These are phyloP conservation scores for Vitis amurensis DNA, from an alignment of 164 flowering plant species.

Conservation along the genomic window DNA sequence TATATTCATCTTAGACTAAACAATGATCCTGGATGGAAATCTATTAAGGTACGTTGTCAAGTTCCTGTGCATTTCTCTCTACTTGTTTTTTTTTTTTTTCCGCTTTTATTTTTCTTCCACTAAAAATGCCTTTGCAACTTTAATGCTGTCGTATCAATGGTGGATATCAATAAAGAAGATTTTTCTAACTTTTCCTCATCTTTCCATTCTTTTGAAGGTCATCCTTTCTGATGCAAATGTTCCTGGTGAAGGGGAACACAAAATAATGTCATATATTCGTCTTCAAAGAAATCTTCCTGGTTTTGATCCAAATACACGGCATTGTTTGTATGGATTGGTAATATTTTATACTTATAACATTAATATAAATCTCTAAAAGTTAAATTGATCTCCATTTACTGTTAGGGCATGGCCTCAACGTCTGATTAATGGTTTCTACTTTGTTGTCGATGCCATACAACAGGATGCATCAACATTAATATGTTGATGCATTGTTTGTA, in stretches of 20 bases:
- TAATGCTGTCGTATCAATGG: background rate
- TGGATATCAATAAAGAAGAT: background rate
- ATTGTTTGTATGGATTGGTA: no score
- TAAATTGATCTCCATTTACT: no score
- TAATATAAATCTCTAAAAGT: no score
- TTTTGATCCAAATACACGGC: conserved; percentile 96
- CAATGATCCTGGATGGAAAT: conserved; percentile 92
- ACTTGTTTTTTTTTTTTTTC: background rate
- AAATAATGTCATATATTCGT: conserved; percentile 92
- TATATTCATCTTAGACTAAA: conserved; percentile 84
- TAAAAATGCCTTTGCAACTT: background rate
- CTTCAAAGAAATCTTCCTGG: conserved; percentile 96
- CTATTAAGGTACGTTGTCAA: conserved; percentile 61
- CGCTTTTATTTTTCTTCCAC: background rate
- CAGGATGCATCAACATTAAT: no score
- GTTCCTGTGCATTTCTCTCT: background rate
- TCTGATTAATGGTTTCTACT: no score
- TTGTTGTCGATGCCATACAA: no score
- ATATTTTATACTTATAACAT: no score
- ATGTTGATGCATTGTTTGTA: no score
- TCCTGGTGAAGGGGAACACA: conserved; percentile 99
- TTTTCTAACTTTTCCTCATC: conserved; percentile 5
- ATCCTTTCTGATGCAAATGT: conserved; percentile 98
- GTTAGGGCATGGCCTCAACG: no score
- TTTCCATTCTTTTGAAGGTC: conserved; percentile 52